Percentiles rank a stretch among this genome's conserved stretches.
phyloP scores from a whole-genome alignment of 371 early-diverging fungal genomes.

The Apophysomyces trapeziformis region DNA sequence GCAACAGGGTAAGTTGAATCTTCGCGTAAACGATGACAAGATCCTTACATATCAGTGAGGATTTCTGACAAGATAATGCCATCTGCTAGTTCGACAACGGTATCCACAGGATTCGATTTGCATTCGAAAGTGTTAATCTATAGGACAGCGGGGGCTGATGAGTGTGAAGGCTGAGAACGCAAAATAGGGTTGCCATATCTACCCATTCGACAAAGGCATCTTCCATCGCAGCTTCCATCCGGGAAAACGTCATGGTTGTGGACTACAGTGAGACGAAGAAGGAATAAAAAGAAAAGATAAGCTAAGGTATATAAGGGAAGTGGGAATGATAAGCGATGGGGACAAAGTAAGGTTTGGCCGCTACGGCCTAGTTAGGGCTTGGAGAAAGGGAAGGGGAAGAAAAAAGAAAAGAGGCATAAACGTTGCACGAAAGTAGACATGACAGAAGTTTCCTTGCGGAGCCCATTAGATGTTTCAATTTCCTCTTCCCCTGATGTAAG shows the following conservation, averaged over 20 bases:
- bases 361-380: not conserved
- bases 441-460: slow-evolving; percentile 3
- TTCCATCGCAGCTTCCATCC: slow-evolving; percentile 56
- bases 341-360: not conserved
- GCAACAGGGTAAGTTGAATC: not conserved
- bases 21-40: not conserved
- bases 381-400: not conserved
- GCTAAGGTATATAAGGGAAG: too few relatives aligned
- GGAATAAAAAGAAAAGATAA: not conserved
- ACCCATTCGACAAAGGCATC: slow-evolving; percentile 64
- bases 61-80: slow-evolving; percentile 82
- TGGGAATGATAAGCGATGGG: not conserved
- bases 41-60: slow-evolving; percentile 80
- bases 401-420: slow-evolving; percentile 7
- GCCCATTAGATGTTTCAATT: not conserved
- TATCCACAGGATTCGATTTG: slow-evolving; percentile 64
- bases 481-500: slow-evolving; percentile 5
- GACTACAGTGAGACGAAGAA: not conserved
- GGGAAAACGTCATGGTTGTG: slow-evolving; percentile 48
- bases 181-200: slow-evolving; percentile 10
- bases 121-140: slow-evolving; percentile 78
- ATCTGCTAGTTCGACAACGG: slow-evolving; percentile 80
- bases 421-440: not conserved
- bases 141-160: not conserved
- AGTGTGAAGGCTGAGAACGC: not conserved